Percentiles rank a stretch among this genome's conserved stretches.
These are phyloP conservation scores for Phialophora expanda DNA, from an alignment of 2,329 filamentous ascomycete genomes.

Conservation along the genomic window DNA sequence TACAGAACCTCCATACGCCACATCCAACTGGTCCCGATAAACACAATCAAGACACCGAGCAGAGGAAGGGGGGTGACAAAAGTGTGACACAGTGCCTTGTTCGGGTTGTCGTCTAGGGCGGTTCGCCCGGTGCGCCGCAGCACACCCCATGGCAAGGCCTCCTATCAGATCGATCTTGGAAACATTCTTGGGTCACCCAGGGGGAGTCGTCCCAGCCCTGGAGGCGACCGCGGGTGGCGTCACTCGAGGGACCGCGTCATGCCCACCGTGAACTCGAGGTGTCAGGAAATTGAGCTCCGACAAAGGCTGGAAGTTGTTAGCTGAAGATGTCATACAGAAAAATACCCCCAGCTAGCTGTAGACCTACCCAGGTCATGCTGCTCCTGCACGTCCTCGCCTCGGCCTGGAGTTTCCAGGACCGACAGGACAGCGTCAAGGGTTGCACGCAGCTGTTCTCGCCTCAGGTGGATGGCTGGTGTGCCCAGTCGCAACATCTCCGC, in stretches of 20 bases:
- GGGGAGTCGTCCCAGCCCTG: background rate
- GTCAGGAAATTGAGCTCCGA: constrained; percentile 3
- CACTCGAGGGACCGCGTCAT: no score
- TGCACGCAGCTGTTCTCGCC: background rate
- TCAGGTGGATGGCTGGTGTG: background rate
- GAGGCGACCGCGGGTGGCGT: background rate
- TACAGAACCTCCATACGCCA: background rate
- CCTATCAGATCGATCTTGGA: background rate
- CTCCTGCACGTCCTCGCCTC: background rate
- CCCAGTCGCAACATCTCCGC: background rate
- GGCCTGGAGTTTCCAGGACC: background rate
- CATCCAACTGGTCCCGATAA: background rate
- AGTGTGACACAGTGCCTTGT: background rate
- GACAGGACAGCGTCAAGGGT: background rate
- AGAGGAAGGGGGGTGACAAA: no score
- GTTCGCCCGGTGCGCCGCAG: background rate
- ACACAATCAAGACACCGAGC: background rate
- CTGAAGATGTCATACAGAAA: background rate
- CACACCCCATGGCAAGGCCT: background rate
- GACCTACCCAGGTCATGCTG: constrained; percentile 2
- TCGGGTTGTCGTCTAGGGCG: background rate
- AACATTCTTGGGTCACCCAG: background rate
- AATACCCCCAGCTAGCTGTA: background rate
- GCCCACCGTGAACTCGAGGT: background rate
- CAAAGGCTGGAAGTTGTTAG: background rate